A percentile compares a stretch with the other conserved stretches of the same genome.
Evolutionary conservation across 768 basidiomycete species (phyloP).

Genomic region (Pholiota microspora): DNA sequence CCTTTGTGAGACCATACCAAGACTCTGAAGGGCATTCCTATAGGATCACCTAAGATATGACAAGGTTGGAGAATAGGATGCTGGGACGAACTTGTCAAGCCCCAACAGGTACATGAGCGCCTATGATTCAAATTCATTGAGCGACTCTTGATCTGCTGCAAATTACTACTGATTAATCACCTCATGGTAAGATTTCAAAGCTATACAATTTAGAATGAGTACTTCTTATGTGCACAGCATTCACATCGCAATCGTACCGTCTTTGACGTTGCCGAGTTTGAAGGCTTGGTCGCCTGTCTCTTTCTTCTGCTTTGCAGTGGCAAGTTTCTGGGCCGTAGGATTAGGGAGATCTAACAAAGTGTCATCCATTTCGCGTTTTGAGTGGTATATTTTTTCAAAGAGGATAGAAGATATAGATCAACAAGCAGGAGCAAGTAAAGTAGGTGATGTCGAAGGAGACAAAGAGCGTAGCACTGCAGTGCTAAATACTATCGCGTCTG

Average conservation of each 20-base stretch:
- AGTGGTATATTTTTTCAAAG: slow-evolving; percentile 2
- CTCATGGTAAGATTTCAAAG: slow-evolving; percentile 71
- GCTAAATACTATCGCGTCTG: slow-evolving; percentile 26
- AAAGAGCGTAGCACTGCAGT: no score
- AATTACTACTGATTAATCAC: slow-evolving; percentile 32
- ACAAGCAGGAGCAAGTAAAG: slow-evolving; percentile 6
- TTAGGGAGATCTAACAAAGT: slow-evolving; percentile 19
- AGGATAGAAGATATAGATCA: slow-evolving; percentile 9
- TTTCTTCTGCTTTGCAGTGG: slow-evolving; percentile 65
- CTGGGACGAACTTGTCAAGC: slow-evolving; percentile 64
- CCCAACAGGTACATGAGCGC: slow-evolving; percentile 72
- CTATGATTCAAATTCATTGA: slow-evolving; percentile 30
- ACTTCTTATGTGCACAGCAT: background rate
- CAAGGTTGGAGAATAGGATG: background rate
- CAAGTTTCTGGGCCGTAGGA: slow-evolving; percentile 47
- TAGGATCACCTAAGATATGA: background rate
- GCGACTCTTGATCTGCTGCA: slow-evolving; percentile 6
- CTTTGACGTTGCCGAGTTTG: slow-evolving; percentile 59
- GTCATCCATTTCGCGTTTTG: slow-evolving; percentile 24
- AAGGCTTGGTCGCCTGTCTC: slow-evolving; percentile 66
- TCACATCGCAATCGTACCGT: slow-evolving; percentile 39
- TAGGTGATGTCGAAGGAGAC: slow-evolving; percentile 8
- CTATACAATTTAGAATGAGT: slow-evolving; percentile 31
- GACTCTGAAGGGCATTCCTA: slow-evolving; percentile 55
- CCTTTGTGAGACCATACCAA: slow-evolving; percentile 38